Percentiles rank a stretch among this genome's conserved stretches.
These are phyloP conservation scores for Euphorbia peplus DNA, from an alignment of 345 rosid genomes.

Conservation along the genomic window DNA sequence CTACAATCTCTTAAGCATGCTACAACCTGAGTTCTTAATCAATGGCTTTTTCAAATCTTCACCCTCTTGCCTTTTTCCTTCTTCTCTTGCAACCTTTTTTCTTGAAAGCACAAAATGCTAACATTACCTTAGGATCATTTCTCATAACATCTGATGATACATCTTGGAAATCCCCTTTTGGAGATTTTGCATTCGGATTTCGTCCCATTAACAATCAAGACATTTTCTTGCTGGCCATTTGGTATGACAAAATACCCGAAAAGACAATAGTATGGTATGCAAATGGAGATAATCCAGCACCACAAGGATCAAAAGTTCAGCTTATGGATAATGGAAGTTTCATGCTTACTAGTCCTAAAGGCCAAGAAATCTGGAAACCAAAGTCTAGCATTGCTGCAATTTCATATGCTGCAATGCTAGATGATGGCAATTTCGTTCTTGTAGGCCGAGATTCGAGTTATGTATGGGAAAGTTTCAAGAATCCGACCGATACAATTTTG, in stretches of 20 bases:
- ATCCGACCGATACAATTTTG: constrained; percentile 22
- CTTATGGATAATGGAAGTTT: constrained; percentile 1
- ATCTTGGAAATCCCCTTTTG: constrained; percentile 11
- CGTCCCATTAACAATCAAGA: neutral
- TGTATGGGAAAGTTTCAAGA: constrained; percentile 22
- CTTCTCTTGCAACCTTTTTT: neutral
- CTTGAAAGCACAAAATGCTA: neutral
- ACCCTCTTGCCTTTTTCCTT: neutral
- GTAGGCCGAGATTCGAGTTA: neutral
- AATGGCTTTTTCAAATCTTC: constrained; percentile 2
- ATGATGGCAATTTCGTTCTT: constrained; percentile 20
- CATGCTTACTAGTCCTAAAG: constrained; percentile 5
- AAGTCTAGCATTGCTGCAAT: neutral
- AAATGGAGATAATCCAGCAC: constrained; percentile 17
- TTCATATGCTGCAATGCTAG: constrained; percentile 10
- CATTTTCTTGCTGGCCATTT: constrained; percentile 16
- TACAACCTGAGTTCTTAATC: neutral
- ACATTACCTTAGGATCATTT: neutral
- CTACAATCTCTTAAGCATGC: too few relatives aligned
- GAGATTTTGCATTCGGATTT: constrained; percentile 1
- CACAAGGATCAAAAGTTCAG: constrained; percentile 11
- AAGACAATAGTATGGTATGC: constrained; percentile 23
- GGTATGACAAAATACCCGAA: constrained; percentile 19
- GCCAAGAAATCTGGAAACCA: constrained; percentile 15
- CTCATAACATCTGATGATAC: neutral